Evolutionary conservation across 257 asterid species (phyloP).

Genomic region (Solanum sejunctum): DNA sequence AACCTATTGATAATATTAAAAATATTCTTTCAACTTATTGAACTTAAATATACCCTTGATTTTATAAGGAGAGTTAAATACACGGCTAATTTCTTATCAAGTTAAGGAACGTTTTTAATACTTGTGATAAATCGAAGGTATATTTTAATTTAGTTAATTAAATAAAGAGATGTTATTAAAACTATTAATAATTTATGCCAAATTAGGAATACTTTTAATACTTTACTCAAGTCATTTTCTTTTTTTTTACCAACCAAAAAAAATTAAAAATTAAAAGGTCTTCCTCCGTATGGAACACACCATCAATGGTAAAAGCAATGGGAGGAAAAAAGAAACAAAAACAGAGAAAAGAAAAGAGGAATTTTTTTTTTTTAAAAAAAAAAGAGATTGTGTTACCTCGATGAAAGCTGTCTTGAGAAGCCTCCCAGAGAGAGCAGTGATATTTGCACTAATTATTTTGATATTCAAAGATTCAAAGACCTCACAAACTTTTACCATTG

Average conservation of each 20-base stretch:
- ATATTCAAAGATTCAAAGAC: constrained; percentile 68
- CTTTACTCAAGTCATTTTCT: no score
- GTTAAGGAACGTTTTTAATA: no score
- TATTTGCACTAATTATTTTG: constrained; percentile 59
- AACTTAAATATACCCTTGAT: no score
- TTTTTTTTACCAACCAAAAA: not conserved
- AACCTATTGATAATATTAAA: no score
- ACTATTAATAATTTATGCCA: no score
- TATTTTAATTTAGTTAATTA: not conserved
- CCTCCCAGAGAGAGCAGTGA: constrained; percentile 54
- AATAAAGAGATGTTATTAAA: no score
- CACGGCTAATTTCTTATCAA: no score
- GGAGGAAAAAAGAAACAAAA: not conserved
- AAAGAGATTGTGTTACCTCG: constrained; percentile 32
- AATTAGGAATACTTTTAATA: no score
- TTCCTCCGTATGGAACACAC: not conserved
- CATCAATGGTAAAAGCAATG: not conserved
- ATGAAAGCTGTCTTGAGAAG: constrained; percentile 59
- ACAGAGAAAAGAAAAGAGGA: not conserved
- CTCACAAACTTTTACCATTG: constrained; percentile 68
- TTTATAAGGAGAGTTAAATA: no score
- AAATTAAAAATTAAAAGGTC: not conserved
- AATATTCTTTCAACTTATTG: no score
- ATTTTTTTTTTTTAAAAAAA: not conserved
- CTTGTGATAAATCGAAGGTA: no score